These are phyloP conservation scores for Suillus brevipes DNA, from an alignment of 768 basidiomycete species.

Conservation along the genomic window DNA sequence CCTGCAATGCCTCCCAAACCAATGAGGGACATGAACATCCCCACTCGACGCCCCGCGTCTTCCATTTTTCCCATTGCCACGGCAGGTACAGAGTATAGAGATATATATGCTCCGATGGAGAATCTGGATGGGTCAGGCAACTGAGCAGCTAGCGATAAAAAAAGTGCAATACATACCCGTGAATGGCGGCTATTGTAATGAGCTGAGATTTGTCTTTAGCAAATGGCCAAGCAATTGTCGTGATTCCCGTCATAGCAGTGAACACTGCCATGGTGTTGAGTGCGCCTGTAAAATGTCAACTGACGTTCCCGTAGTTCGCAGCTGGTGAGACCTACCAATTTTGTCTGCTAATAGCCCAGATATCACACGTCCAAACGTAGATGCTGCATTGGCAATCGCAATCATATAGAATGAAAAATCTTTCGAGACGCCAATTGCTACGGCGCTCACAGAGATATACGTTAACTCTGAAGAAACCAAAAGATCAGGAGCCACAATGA, in stretches of 20 bases:
- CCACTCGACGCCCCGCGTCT: slow-evolving; percentile 65
- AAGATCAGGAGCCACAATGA: slow-evolving; percentile 12
- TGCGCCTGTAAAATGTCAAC: slow-evolving; percentile 44
- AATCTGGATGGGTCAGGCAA: slow-evolving; percentile 38
- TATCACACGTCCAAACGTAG: slow-evolving; percentile 49
- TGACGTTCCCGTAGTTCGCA: not conserved
- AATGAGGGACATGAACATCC: slow-evolving; percentile 62
- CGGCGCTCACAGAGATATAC: slow-evolving; percentile 63
- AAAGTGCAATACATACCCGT: slow-evolving; percentile 49
- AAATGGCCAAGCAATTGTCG: slow-evolving; percentile 76
- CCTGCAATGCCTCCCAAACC: slow-evolving; percentile 66
- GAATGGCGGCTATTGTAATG: slow-evolving; percentile 56
- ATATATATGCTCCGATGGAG: slow-evolving; percentile 61
- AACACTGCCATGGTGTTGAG: slow-evolving; percentile 71
- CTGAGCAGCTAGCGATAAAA: not conserved
- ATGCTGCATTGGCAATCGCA: slow-evolving; percentile 67
- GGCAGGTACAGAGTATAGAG: slow-evolving; percentile 55
- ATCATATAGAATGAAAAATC: slow-evolving; percentile 65
- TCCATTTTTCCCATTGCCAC: slow-evolving; percentile 58
- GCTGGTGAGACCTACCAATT: slow-evolving; percentile 37
- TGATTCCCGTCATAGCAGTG: slow-evolving; percentile 50
- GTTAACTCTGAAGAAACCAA: slow-evolving; percentile 50
- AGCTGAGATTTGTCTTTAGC: slow-evolving; percentile 43
- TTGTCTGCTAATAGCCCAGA: slow-evolving; percentile 57
- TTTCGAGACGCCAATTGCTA: slow-evolving; percentile 44